Evolutionary conservation across 495 filamentous ascomycete species (phyloP), one percentile per base, ranked within the genome.

Genomic region (Penicillium diatomitis): DNA sequence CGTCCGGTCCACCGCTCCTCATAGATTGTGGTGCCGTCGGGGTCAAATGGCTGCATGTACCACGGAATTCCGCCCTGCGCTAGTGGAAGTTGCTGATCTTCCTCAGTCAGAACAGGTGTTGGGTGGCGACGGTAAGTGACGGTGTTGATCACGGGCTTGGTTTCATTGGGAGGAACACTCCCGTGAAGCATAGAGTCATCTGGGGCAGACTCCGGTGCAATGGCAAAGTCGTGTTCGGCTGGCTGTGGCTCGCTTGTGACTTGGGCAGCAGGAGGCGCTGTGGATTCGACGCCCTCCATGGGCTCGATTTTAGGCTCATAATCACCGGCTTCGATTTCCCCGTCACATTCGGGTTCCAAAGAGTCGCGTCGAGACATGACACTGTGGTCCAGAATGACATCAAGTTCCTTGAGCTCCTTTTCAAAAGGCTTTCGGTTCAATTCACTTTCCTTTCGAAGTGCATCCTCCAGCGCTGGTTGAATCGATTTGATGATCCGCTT

Each of bases 11-110:
- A 90, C 48, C 83, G 75, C 66, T 90, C 86, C 44, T 89, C 85
- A 55, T 84, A 69, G 20, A 87, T 70, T 1, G 78, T 87, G 0
- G 87, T 94, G 11, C 91, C 89, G 44, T 78, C 61, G 0, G 85
- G 86, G 35, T 91, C 81, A 57, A 92, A 91, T 8, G 80, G 78
- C 52, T 88, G 74, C 57, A 95, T 80, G 68, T 94, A 96, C 89
- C 90, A 95, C 8, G 86, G 83, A 5, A 91, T 74, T 8, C 90
- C 90, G 41, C 90, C 90, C 42, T 83, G 70, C 4, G 77, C 73
- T 32, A 92, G 67, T 4, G 76, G 69, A 11, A 80, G 74, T 7
- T 73, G 65, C 38, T 79, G 70, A 31, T 81, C 72, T 32, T 72
- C 72, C 44, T 72, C 69, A 32, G 44, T 54, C 40, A 63, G 28